These are phyloP conservation scores for Biscogniauxia sp. DNA, from an alignment of 2,329 filamentous ascomycete species.

Conservation along the genomic window DNA sequence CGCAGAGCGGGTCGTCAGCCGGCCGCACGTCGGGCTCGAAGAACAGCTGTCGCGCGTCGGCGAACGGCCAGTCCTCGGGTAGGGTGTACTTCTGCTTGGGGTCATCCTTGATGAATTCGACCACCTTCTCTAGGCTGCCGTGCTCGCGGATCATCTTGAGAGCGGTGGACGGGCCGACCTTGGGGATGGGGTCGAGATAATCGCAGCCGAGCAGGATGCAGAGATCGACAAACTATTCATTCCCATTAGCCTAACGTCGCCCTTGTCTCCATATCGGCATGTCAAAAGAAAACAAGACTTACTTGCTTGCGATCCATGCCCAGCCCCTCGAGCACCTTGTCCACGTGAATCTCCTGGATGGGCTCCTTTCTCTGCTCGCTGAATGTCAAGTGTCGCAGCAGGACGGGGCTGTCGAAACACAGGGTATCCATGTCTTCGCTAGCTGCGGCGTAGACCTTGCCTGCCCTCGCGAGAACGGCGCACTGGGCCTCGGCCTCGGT, in stretches of 20 bases:
- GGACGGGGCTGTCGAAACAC: conserved; percentile 88
- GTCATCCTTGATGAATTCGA: conserved; percentile 75
- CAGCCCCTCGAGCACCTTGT: conserved; percentile 82
- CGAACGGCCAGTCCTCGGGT: conserved; percentile 95
- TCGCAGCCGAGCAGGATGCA: conserved; percentile 98
- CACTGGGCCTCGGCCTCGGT: conserved; percentile 98
- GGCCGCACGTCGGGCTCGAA: conserved; percentile 83
- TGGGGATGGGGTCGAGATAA: conserved; percentile 94
- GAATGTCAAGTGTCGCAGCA: conserved; percentile 91
- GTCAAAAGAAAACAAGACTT: conserved; percentile 21
- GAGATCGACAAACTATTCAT: conserved; percentile 82
- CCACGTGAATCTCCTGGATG: conserved; percentile 89
- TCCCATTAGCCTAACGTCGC: conserved; percentile 8
- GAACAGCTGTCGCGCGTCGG: conserved; percentile 89
- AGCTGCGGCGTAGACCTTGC: conserved; percentile 94
- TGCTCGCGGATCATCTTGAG: conserved; percentile 93
- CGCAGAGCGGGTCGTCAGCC: conserved; percentile 81
- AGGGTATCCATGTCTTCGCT: conserved; percentile 99
- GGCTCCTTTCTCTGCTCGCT: conserved; percentile 97
- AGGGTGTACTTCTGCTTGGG: conserved; percentile 77
- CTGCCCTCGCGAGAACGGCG: conserved; percentile 80
- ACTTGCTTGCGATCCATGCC: conserved; percentile 86
- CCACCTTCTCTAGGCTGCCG: conserved; percentile 80
- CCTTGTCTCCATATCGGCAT: background rate
- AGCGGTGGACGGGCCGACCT: conserved; percentile 87